phyloP scores from a whole-genome alignment of 2,329 filamentous ascomycete genomes.

The Trichoderma guizhouense region DNA sequence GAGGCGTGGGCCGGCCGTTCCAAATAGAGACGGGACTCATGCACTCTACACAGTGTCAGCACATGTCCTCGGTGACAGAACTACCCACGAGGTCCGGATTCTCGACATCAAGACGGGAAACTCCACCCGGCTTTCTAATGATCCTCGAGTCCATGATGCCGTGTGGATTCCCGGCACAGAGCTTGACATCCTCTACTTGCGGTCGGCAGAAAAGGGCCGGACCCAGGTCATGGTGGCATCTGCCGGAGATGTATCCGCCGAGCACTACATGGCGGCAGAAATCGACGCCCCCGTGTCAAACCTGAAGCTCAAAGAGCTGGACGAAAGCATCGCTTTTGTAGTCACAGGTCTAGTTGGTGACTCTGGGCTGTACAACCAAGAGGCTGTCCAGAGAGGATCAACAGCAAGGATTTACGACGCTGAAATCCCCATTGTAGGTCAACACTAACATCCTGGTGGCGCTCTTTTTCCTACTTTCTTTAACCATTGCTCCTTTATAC shows the following conservation, averaged over 20 bases:
- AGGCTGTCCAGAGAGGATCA: constrained; percentile 25
- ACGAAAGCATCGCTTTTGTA: constrained; percentile 34
- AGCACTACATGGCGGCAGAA: constrained; percentile 28
- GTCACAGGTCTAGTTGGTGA: constrained; percentile 35
- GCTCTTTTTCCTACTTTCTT: not conserved
- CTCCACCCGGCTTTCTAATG: constrained; percentile 27
- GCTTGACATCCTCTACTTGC: constrained; percentile 17
- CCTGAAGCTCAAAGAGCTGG: constrained; percentile 34
- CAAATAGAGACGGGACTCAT: constrained; percentile 39
- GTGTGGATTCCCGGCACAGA: constrained; percentile 35
- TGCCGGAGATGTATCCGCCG: constrained; percentile 22
- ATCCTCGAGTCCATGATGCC: constrained; percentile 32
- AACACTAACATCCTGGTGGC: not conserved
- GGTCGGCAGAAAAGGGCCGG: constrained; percentile 27
- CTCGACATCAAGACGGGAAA: constrained; percentile 32
- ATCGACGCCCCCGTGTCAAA: constrained; percentile 33
- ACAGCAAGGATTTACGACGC: constrained; percentile 36
- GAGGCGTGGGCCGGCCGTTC: constrained; percentile 34
- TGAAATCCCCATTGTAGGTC: constrained; percentile 28
- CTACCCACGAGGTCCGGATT: constrained; percentile 32
- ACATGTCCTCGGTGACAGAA: constrained; percentile 34
- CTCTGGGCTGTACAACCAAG: constrained; percentile 33
- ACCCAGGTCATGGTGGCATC: constrained; percentile 33
- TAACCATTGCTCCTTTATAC: constrained; percentile 10
- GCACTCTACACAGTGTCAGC: constrained; percentile 41